Evolutionary conservation across 2,329 filamentous ascomycete genomes (phyloP).

Genomic region (Ascochyta rabiei): DNA sequence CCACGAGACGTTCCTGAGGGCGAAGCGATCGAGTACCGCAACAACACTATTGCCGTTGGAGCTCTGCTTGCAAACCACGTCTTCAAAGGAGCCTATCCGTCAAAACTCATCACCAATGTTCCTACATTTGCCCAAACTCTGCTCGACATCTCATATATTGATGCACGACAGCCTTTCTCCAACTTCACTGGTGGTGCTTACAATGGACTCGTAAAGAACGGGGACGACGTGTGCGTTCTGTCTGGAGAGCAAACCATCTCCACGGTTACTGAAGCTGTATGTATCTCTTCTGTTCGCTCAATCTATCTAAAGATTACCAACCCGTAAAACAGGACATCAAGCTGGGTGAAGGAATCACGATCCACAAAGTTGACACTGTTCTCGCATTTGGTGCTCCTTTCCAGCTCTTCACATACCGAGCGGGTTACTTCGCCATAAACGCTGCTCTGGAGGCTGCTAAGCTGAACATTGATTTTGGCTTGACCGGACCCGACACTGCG

Average conservation of each 20-base stretch:
- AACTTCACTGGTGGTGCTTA: constrained; percentile 65
- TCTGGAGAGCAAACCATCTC: constrained; percentile 59
- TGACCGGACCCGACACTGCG: constrained; percentile 15
- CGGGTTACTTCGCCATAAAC: constrained; percentile 35
- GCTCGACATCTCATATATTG: constrained; percentile 54
- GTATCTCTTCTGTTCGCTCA: constrained; percentile 23
- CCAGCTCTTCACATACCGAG: constrained; percentile 35
- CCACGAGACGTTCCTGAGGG: constrained; percentile 34
- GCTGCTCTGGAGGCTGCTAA: constrained; percentile 27
- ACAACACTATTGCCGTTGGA: constrained; percentile 42
- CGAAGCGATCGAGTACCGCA: constrained; percentile 39
- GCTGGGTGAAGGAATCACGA: constrained; percentile 34
- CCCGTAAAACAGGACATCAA: constrained; percentile 26
- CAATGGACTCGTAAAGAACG: constrained; percentile 52
- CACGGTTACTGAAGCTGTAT: constrained; percentile 55
- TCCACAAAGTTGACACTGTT: constrained; percentile 36
- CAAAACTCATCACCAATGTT: constrained; percentile 44
- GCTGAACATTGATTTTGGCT: constrained; percentile 30
- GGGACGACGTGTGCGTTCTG: constrained; percentile 55
- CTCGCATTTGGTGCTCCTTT: constrained; percentile 34
- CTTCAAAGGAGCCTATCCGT: constrained; percentile 57
- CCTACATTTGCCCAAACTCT: constrained; percentile 55
- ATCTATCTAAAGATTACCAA: neutral
- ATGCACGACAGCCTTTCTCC: constrained; percentile 52
- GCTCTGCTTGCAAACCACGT: constrained; percentile 64